Percentiles rank a stretch among this genome's conserved stretches.
These are phyloP conservation scores for Chondrostereum purpureum DNA, from an alignment of 1,284 basidiomycete genomes.

Conservation along the genomic window DNA sequence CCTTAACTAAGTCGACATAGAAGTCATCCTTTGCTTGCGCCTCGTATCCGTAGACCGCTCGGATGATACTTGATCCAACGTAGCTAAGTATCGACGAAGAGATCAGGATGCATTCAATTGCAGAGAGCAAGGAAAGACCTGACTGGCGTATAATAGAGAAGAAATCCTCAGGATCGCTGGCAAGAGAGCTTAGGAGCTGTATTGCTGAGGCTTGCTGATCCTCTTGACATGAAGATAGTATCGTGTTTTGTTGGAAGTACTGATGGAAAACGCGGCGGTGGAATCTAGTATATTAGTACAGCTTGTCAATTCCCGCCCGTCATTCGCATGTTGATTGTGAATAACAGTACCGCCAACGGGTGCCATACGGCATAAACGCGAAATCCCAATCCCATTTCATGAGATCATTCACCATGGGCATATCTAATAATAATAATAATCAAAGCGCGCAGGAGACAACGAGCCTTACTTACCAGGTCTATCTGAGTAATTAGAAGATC, in stretches of 20 bases:
- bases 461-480: constrained; percentile 21
- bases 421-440: not conserved
- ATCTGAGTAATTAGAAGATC: constrained; percentile 24
- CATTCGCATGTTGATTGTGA: not conserved
- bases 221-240: constrained; percentile 12
- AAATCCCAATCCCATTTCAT: constrained; percentile 26
- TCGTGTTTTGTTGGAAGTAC: constrained; percentile 14
- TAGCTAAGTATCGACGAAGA: constrained; percentile 14
- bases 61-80: constrained; percentile 20
- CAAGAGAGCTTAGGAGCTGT: constrained; percentile 15
- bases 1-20: constrained; percentile 21
- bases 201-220: constrained; percentile 14
- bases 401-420: constrained; percentile 23
- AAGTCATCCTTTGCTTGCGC: constrained; percentile 22
- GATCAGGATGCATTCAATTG: not conserved
- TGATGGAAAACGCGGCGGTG: constrained; percentile 19
- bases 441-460: constrained; percentile 11
- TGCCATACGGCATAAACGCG: constrained; percentile 22
- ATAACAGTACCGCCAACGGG: constrained; percentile 22
- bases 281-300: too few relatives aligned
- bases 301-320: not conserved
- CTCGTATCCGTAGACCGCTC: constrained; percentile 24
- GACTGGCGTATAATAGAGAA: constrained; percentile 22
- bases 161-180: constrained; percentile 19
- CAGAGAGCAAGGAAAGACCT: constrained; percentile 8